Conservation (phyloP, 352 stramenopile genomes). For the Pythium sp. region DNA sequence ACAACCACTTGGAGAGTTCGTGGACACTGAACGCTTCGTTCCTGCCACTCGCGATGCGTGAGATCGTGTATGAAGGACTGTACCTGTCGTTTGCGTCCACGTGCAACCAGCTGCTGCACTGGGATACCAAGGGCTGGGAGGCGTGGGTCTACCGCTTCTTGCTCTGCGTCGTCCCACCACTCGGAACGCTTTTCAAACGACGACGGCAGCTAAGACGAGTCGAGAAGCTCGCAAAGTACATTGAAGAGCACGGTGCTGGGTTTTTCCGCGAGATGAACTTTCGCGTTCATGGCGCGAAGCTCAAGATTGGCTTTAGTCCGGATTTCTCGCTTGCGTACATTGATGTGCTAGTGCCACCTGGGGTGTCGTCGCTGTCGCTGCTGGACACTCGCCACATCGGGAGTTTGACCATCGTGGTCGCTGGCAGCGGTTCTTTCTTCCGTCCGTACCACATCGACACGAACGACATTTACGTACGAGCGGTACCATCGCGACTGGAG, state of each 20-base stretch:
- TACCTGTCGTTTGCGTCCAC: constrained; percentile 66
- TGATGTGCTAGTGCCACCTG: constrained; percentile 61
- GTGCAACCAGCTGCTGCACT: constrained; percentile 70
- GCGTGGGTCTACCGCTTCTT: constrained; percentile 61
- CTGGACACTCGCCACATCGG: constrained; percentile 11
- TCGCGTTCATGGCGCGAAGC: constrained; percentile 63
- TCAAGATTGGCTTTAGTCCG: constrained; percentile 81
- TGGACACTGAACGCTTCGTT: constrained; percentile 69
- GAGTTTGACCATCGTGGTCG: constrained; percentile 50
- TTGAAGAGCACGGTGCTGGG: constrained; percentile 58
- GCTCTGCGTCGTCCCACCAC: constrained; percentile 41
- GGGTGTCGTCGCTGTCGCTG: constrained; percentile 16
- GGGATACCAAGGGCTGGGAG: constrained; percentile 60
- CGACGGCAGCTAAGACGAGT: constrained; percentile 62
- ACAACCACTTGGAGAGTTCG: constrained; percentile 64
- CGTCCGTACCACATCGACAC: constrained; percentile 78
- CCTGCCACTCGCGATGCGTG: constrained; percentile 45
- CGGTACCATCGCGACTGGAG: constrained; percentile 60
- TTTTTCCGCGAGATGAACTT: constrained; percentile 86
- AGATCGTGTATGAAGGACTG: constrained; percentile 77
- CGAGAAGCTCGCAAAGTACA: constrained; percentile 61
- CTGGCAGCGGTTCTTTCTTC: constrained; percentile 79
- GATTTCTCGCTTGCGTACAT: constrained; percentile 85
- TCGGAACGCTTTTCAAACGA: constrained; percentile 63
- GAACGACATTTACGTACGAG: constrained; percentile 79